phyloP scores from a whole-genome alignment of 441 rosid genomes.

The Euphorbia celastroides region DNA sequence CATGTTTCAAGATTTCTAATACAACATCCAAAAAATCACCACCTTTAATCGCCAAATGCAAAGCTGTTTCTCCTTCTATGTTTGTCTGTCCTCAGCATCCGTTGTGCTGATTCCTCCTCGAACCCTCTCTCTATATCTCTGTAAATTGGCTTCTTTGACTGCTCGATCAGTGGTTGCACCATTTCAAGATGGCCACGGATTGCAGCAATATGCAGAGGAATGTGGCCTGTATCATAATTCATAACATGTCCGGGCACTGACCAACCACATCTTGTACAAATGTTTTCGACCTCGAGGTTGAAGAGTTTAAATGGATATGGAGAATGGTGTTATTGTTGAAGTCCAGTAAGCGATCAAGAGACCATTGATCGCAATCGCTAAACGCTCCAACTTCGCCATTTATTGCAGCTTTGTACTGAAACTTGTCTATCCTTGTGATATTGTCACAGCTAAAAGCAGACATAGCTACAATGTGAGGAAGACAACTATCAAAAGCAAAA shows the following conservation, averaged over 20 bases:
- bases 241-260: constrained; percentile 2
- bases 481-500: too few relatives aligned
- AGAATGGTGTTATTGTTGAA: constrained; percentile 10
- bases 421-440: neutral
- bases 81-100: constrained; percentile 11
- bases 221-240: constrained; percentile 10
- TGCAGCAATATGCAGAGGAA: constrained; percentile 20
- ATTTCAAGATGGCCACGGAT: constrained; percentile 7
- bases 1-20: neutral
- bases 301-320: constrained; percentile 2
- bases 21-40: constrained; percentile 2
- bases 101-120: neutral
- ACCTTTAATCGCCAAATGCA: constrained; percentile 18
- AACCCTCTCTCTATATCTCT: neutral
- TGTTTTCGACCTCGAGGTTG: neutral
- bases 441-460: too few relatives aligned
- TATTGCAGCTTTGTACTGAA: constrained; percentile 12
- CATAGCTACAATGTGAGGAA: too few relatives aligned
- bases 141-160: too few relatives aligned
- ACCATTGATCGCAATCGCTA: neutral
- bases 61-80: constrained; percentile 10
- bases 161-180: neutral
- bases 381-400: constrained; percentile 1
- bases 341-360: neutral
- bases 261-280: neutral